Evolutionary conservation across 768 basidiomycete species (phyloP), one percentile per base, ranked within the genome.

Genomic region (Pulveroboletus ravenelii): DNA sequence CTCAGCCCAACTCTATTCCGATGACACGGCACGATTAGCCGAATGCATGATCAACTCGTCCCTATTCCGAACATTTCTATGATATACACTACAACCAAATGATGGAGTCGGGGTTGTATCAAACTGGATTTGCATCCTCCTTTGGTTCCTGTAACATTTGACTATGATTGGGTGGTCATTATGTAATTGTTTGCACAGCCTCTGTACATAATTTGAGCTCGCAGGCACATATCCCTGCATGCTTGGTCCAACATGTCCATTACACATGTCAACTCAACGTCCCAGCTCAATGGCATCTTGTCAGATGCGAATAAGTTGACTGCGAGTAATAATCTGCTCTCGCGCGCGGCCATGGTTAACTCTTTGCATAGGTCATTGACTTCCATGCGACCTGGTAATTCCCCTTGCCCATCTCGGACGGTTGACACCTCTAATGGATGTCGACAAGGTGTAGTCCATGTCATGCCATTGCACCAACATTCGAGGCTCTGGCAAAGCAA

Each of bases 381-480:
- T 92, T 92, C 62, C 87, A 90, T 65, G 89, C 89, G 48, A 78
- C 83, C 53, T 92, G 89, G 89, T 88, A 56, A 56, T 70, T 57
- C 37, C 6, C 51, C 32, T 53, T 44, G 13, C 25, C 41, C 39
- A 41, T 44, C 23, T 47, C 20, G 41, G n/a, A 17, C 47, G 17
- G 23, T 51, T 42, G 45, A n/a, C 37, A 31, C 2, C n/a, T 48
- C 53, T 63, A 40, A 50, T 29, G 38, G 7, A 43, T 50, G 14
- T 41, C 40, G 35, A 36, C 53, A 56, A 90, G 89, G 90, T 92
- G 89, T 75, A 84, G 86, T 2, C 90, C 90, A 32, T 93, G 89
- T 63, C 87, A 89, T 66, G 75, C 76, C 37, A 93, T 93, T 55
- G 89, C 89, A 3, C 90, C 91, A 2, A 69, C 74, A 0, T 92